Evolutionary conservation across 2,329 filamentous ascomycete species (phyloP).

Genomic region (Zasmidium cellare): DNA sequence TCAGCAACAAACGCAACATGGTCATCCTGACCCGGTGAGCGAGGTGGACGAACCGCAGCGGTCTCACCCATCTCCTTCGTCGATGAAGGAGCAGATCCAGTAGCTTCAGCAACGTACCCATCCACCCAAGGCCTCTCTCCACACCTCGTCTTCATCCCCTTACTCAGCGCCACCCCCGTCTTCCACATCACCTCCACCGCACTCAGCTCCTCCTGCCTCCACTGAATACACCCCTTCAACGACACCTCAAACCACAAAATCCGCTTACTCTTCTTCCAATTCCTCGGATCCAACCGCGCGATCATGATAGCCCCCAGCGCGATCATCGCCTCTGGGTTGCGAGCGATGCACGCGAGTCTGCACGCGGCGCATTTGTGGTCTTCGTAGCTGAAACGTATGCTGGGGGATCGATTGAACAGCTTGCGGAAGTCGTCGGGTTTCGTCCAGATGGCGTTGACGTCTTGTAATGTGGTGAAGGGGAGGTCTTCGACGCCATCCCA

Average conservation of each 20-base stretch:
- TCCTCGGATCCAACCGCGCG: slow-evolving; percentile 20
- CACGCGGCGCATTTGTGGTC: slow-evolving; percentile 26
- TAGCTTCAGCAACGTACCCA: background rate
- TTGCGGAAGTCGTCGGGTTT: slow-evolving; percentile 5
- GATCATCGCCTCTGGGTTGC: slow-evolving; percentile 15
- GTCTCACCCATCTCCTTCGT: background rate
- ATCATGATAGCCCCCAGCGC: slow-evolving; percentile 25
- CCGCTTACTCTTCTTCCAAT: slow-evolving; percentile 29
- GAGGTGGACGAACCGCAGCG: background rate
- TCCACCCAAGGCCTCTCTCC: background rate
- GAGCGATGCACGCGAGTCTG: slow-evolving; percentile 14
- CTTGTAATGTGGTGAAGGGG: slow-evolving; percentile 14
- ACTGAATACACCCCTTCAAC: slow-evolving; percentile 12
- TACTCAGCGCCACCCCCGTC: background rate
- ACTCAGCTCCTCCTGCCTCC: background rate
- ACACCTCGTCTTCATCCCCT: background rate
- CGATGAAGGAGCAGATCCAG: background rate
- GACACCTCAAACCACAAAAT: slow-evolving; percentile 24
- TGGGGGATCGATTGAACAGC: slow-evolving; percentile 1
- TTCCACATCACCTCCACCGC: background rate
- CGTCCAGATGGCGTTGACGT: slow-evolving; percentile 19
- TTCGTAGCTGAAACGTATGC: slow-evolving; percentile 6
- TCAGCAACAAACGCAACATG: background rate
- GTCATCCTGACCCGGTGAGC: background rate
- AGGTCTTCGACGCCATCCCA: slow-evolving; percentile 12